Evolutionary conservation across 768 basidiomycete genomes (phyloP).

Genomic region (Leccinum subgranulosum): DNA sequence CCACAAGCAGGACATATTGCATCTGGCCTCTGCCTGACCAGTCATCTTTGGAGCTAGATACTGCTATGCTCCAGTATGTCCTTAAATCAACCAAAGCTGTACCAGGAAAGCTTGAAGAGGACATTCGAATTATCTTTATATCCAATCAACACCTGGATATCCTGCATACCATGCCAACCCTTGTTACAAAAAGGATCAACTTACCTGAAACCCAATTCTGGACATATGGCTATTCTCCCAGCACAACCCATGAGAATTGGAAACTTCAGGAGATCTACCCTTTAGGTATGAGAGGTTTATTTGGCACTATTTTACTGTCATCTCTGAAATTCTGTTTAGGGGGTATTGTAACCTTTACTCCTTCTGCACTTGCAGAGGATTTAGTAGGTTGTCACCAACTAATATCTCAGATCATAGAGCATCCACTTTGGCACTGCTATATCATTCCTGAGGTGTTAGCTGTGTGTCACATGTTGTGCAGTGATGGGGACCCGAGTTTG

Average conservation of each 20-base stretch:
- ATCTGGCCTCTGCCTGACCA: slow-evolving; percentile 43
- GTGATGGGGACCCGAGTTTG: neutral
- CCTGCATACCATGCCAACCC: slow-evolving; percentile 46
- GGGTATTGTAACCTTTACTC: slow-evolving; percentile 70
- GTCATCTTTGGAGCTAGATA: slow-evolving; percentile 39
- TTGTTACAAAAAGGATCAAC: slow-evolving; percentile 46
- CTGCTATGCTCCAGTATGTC: slow-evolving; percentile 39
- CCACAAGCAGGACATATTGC: slow-evolving; percentile 40
- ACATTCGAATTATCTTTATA: slow-evolving; percentile 57
- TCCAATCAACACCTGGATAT: slow-evolving; percentile 55
- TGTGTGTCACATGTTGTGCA: slow-evolving; percentile 26
- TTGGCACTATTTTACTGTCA: neutral
- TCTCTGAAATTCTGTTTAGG: slow-evolving; percentile 39
- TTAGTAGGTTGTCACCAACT: slow-evolving; percentile 45
- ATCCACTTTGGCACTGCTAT: slow-evolving; percentile 69
- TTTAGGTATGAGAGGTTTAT: slow-evolving; percentile 44
- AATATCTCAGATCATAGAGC: slow-evolving; percentile 51
- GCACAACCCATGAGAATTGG: slow-evolving; percentile 51
- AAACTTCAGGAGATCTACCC: slow-evolving; percentile 67
- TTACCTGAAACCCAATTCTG: slow-evolving; percentile 54
- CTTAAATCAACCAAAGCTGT: slow-evolving; percentile 43
- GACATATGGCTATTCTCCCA: slow-evolving; percentile 64
- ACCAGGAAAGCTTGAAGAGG: slow-evolving; percentile 35
- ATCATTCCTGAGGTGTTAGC: slow-evolving; percentile 65
- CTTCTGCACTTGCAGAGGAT: slow-evolving; percentile 54